phyloP scores from a whole-genome alignment of 495 filamentous ascomycete genomes.

The Haplographium delicatum region DNA sequence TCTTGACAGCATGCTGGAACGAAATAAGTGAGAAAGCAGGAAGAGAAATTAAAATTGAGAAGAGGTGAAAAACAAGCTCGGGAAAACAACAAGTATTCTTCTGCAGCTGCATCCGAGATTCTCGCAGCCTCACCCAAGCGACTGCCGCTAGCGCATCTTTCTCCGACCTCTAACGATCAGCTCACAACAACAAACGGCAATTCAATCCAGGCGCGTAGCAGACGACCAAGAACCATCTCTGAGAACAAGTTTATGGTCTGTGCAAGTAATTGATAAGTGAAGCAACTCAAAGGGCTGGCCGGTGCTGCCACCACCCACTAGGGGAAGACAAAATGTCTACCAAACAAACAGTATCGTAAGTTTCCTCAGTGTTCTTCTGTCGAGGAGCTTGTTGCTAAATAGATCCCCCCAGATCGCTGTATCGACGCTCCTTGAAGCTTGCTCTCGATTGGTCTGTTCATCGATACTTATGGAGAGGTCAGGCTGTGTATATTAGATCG shows the following conservation, averaged over 20 bases:
- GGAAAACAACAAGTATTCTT: constrained; percentile 11
- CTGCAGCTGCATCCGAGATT: constrained; percentile 3
- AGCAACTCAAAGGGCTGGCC: constrained; percentile 1
- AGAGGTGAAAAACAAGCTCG: background rate
- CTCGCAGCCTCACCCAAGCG: constrained; percentile 12
- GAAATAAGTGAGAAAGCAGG: constrained; percentile 1
- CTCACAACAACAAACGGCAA: background rate
- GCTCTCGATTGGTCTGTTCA: constrained; percentile 93
- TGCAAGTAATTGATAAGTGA: background rate
- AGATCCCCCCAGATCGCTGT: constrained; percentile 63
- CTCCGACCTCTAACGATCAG: constrained; percentile 14
- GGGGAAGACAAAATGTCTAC: constrained; percentile 21
- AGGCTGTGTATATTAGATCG: constrained; percentile 91
- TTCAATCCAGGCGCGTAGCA: background rate
- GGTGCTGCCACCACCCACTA: background rate
- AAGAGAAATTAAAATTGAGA: constrained; percentile 4
- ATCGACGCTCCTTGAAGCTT: constrained; percentile 87
- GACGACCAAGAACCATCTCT: background rate
- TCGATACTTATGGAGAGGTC: constrained; percentile 84
- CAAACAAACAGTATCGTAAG: constrained; percentile 22
- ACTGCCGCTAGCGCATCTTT: constrained; percentile 7
- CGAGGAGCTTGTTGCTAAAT: background rate
- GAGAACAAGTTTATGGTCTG: background rate
- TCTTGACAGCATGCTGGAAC: constrained; percentile 43
- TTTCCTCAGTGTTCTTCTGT: background rate